phyloP scores from a whole-genome alignment of 1,139 yeast species.

The Candida mesenterica region DNA sequence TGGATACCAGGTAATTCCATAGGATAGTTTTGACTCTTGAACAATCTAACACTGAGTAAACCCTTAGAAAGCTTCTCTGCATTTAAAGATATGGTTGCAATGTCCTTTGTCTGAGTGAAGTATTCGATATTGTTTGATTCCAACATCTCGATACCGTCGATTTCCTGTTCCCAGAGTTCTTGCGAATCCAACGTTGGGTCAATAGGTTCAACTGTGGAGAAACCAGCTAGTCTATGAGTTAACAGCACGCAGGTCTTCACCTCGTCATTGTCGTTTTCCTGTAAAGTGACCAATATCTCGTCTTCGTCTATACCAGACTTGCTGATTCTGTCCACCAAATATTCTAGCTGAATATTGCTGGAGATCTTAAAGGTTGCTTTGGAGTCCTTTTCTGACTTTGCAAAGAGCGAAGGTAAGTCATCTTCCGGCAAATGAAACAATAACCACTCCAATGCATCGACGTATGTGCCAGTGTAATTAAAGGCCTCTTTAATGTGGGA shows the following conservation, averaged over 20 bases:
- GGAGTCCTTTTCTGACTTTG: conserved; percentile 46
- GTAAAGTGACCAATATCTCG: conserved; percentile 53
- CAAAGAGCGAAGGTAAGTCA: conserved; percentile 67
- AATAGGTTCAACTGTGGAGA: conserved; percentile 7
- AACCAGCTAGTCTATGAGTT: conserved; percentile 40
- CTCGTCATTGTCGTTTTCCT: conserved; percentile 44
- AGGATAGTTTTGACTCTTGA: conserved; percentile 57
- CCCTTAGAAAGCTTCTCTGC: conserved; percentile 30
- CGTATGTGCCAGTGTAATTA: conserved; percentile 52
- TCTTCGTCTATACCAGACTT: conserved; percentile 72
- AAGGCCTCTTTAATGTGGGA: conserved; percentile 73
- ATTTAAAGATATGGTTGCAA: conserved; percentile 31
- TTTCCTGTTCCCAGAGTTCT: conserved; percentile 71
- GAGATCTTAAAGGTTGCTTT: conserved; percentile 50
- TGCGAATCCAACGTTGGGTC: conserved; percentile 18
- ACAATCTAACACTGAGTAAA: conserved; percentile 48
- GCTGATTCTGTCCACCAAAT: conserved; percentile 50
- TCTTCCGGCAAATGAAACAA: conserved; percentile 90
- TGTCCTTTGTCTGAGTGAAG: conserved; percentile 20
- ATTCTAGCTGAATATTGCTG: conserved; percentile 38
- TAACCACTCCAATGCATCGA: conserved; percentile 73
- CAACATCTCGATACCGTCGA: conserved; percentile 65
- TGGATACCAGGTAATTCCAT: conserved; percentile 60
- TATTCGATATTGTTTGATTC: conserved; percentile 29
- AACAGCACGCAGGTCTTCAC: conserved; percentile 50